Evolutionary conservation across 1,284 basidiomycete species (phyloP).

Genomic region (Coriolopsis trogii): DNA sequence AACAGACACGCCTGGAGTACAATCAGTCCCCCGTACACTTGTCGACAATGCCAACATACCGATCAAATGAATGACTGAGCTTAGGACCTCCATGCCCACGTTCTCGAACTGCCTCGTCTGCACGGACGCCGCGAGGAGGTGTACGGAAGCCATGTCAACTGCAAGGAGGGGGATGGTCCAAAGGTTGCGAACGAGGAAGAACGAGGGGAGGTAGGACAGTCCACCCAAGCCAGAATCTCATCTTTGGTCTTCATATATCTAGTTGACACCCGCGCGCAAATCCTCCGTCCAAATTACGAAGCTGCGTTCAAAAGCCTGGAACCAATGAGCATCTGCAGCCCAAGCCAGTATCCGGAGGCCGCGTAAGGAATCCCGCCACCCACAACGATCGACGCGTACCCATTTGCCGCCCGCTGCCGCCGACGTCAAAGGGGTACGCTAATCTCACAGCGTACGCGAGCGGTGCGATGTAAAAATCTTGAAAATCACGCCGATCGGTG

Average conservation of each 20-base stretch:
- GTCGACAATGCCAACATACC: constrained; percentile 19
- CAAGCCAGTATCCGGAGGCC: neutral
- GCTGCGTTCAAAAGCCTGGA: too few relatives aligned
- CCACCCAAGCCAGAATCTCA: too few relatives aligned
- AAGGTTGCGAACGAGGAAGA: neutral
- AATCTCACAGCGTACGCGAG: too few relatives aligned
- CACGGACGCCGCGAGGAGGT: neutral
- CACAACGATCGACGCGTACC: neutral
- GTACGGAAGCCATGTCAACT: neutral
- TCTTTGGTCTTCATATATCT: too few relatives aligned
- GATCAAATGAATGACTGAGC: constrained; percentile 31
- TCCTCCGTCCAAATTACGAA: too few relatives aligned
- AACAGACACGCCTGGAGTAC: constrained; percentile 32
- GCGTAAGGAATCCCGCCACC: too few relatives aligned
- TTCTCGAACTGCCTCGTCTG: constrained; percentile 25
- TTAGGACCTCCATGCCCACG: constrained; percentile 30
- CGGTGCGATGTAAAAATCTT: too few relatives aligned
- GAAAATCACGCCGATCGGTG: too few relatives aligned
- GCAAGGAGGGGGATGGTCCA: neutral
- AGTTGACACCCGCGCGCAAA: too few relatives aligned
- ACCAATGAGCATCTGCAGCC: neutral
- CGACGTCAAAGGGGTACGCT: too few relatives aligned
- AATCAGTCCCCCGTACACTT: neutral
- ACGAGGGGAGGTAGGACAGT: neutral
- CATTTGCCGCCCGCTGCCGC: constrained; percentile 3